Percentiles rank a stretch among this genome's conserved stretches.
phyloP scores from a whole-genome alignment of 2,329 filamentous ascomycete genomes.

The Zymoseptoria crescenta region DNA sequence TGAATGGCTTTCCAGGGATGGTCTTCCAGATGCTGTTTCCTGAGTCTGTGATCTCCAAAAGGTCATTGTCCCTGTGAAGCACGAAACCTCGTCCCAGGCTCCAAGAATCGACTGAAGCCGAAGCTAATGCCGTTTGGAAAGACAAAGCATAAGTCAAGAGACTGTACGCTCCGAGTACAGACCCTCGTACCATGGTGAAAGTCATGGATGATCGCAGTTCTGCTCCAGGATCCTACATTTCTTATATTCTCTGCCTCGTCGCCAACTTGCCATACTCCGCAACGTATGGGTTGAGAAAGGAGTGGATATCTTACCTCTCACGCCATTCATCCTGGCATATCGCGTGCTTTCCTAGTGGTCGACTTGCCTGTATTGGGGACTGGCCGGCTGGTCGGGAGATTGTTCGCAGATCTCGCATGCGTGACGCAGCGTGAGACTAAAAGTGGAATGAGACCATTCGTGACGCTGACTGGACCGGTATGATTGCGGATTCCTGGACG shows the following conservation, averaged over 20 bases:
- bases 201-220: neutral
- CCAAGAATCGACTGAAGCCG: conserved; percentile 1
- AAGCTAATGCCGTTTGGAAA: conserved; percentile 7
- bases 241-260: neutral
- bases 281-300: neutral
- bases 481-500: too few relatives aligned
- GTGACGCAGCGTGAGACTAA: too few relatives aligned
- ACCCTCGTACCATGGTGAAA: neutral
- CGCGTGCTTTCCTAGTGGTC: neutral
- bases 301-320: neutral
- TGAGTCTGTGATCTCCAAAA: conserved; percentile 12
- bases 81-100: conserved; percentile 11
- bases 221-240: neutral
- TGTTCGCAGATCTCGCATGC: neutral
- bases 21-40: conserved; percentile 18
- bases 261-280: neutral
- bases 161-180: conserved; percentile 4
- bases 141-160: conserved; percentile 9
- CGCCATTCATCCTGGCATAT: neutral
- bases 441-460: neutral
- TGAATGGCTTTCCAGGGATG: conserved; percentile 14
- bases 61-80: conserved; percentile 4
- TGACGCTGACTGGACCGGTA: neutral
- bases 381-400: neutral
- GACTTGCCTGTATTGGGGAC: neutral